Evolutionary conservation across 306 rosid species (phyloP).

Genomic region (Canavalia gladiata): DNA sequence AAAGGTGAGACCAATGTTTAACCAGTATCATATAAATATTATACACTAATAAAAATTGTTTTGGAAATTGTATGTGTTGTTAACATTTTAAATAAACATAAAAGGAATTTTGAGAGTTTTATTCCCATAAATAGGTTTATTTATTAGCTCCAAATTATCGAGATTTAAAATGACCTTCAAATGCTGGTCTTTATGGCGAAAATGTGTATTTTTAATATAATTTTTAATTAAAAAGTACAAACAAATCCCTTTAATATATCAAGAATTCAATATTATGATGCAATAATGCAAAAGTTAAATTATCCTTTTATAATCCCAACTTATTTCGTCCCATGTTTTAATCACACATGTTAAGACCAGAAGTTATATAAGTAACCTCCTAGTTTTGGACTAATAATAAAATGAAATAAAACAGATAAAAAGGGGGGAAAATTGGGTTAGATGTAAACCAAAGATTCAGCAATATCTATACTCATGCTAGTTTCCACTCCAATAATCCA

Average conservation of each 20-base stretch:
- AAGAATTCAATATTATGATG: slow-evolving; percentile 20
- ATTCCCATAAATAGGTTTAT: too few species aligned
- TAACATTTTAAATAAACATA: too few species aligned
- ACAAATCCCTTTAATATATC: not conserved
- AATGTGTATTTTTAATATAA: too few species aligned
- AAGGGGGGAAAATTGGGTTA: slow-evolving; percentile 48
- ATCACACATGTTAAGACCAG: slow-evolving; percentile 40
- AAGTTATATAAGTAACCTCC: slow-evolving; percentile 52
- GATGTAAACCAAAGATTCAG: slow-evolving; percentile 44
- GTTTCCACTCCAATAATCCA: slow-evolving; percentile 39
- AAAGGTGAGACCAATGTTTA: too few species aligned
- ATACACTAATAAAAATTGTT: too few species aligned
- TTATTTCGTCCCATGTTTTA: slow-evolving; percentile 10
- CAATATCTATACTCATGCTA: slow-evolving; percentile 48
- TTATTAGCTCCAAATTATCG: too few species aligned
- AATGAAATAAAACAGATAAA: slow-evolving; percentile 52
- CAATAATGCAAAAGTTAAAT: slow-evolving; percentile 32
- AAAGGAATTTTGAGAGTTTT: too few species aligned
- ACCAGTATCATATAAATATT: too few species aligned
- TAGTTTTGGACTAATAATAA: slow-evolving; percentile 45
- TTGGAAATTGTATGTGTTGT: too few species aligned
- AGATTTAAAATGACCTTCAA: too few species aligned
- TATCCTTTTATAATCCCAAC: slow-evolving; percentile 42
- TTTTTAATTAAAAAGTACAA: too few species aligned
- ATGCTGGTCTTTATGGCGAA: too few species aligned